Evolutionary conservation across 495 filamentous ascomycete genomes (phyloP).

Genomic region (Pseudotulostoma volvatum): DNA sequence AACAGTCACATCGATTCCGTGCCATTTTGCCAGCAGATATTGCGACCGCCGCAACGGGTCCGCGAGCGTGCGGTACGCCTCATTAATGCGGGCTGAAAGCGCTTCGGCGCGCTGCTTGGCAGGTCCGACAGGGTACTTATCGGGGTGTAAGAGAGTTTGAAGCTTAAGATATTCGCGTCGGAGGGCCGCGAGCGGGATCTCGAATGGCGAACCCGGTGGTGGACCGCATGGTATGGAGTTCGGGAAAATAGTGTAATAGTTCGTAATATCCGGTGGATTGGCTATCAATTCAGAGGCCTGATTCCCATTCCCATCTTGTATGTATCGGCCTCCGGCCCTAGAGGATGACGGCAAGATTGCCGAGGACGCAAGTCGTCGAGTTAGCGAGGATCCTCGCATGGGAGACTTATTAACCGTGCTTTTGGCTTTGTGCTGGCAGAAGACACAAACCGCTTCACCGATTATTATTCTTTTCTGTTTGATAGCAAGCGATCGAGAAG

Average conservation of each 20-base stretch:
- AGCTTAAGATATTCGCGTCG: slow-evolving; percentile 73
- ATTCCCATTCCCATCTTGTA: slow-evolving; percentile 2
- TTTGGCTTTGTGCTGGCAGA: neutral
- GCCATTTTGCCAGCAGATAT: slow-evolving; percentile 52
- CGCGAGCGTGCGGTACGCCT: slow-evolving; percentile 70
- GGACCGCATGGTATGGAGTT: slow-evolving; percentile 61
- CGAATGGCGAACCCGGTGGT: slow-evolving; percentile 62
- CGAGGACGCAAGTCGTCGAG: neutral
- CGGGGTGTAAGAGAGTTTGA: slow-evolving; percentile 67
- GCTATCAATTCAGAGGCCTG: slow-evolving; percentile 1
- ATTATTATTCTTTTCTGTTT: too few species aligned
- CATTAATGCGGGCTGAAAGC: slow-evolving; percentile 64
- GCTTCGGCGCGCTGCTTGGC: slow-evolving; percentile 50
- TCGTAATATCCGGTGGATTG: slow-evolving; percentile 27
- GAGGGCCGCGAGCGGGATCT: slow-evolving; percentile 46
- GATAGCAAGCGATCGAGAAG: too few species aligned
- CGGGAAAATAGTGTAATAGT: slow-evolving; percentile 82
- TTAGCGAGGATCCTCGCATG: neutral
- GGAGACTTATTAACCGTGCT: neutral
- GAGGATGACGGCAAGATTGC: neutral
- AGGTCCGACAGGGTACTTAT: slow-evolving; percentile 43
- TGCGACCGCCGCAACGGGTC: slow-evolving; percentile 66
- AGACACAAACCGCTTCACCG: too few species aligned
- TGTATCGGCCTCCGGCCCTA: neutral
- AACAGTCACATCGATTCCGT: slow-evolving; percentile 55